phyloP scores from a whole-genome alignment of 2,329 filamentous ascomycete genomes.

The Fusarium fujikuroi region DNA sequence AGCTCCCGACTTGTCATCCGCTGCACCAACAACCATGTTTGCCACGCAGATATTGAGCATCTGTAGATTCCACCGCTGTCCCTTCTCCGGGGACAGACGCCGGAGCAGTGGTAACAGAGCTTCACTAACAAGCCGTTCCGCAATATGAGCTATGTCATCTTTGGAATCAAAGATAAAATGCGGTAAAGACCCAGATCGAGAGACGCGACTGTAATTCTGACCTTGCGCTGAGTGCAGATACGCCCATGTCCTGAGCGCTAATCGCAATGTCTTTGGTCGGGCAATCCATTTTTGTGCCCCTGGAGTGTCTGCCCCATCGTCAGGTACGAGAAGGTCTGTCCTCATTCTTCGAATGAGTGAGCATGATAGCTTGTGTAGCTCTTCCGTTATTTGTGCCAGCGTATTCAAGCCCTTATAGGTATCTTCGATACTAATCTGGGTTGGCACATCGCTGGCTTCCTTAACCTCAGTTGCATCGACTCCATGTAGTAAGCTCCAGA shows the following conservation, averaged over 20 bases:
- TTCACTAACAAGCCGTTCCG: slow-evolving; percentile 76
- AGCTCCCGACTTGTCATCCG: slow-evolving; percentile 60
- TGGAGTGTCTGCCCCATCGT: slow-evolving; percentile 50
- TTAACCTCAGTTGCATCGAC: slow-evolving; percentile 80
- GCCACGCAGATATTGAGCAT: slow-evolving; percentile 88
- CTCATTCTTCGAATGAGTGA: slow-evolving; percentile 84
- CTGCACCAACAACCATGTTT: slow-evolving; percentile 76
- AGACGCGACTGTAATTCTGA: slow-evolving; percentile 75
- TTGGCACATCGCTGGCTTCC: slow-evolving; percentile 76
- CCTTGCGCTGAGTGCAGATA: slow-evolving; percentile 55
- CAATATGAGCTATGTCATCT: slow-evolving; percentile 67
- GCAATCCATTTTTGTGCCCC: slow-evolving; percentile 73
- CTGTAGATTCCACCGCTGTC: slow-evolving; percentile 79
- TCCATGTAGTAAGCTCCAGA: slow-evolving; percentile 85
- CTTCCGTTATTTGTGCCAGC: slow-evolving; percentile 70
- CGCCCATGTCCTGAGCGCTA: slow-evolving; percentile 76
- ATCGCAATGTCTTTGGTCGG: slow-evolving; percentile 80
- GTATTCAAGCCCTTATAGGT: slow-evolving; percentile 80
- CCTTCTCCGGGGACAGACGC: slow-evolving; percentile 74
- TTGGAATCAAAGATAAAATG: slow-evolving; percentile 75
- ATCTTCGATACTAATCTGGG: slow-evolving; percentile 95
- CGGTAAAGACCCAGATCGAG: slow-evolving; percentile 79
- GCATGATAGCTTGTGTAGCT: slow-evolving; percentile 73
- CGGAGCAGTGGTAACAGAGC: slow-evolving; percentile 77
- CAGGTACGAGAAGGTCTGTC: slow-evolving; percentile 73